Evolutionary conservation across 1,139 yeast species (phyloP), one percentile per base, ranked within the genome.

Genomic region (Yamadazyma membranifaciens): DNA sequence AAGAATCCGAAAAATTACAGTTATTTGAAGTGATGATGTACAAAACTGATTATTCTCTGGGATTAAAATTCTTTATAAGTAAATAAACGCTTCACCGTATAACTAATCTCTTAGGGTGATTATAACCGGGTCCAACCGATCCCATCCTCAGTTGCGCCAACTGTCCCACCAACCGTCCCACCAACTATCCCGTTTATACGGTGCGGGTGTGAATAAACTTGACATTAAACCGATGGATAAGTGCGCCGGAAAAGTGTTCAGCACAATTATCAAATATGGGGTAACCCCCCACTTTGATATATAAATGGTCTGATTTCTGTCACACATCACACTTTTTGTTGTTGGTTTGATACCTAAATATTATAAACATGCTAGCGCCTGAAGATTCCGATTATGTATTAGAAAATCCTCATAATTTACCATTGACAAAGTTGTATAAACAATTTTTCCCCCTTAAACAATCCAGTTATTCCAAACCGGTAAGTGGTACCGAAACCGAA

Each of bases 401-500:
- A 29, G 50, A 50, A 33, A 54, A 56, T 40, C 52, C 53, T 6
- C 34, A 49, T 10, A 48, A 47, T 16, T 31, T 46, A 13, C 56
- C 60, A 4, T 37, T 45, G 39, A 40, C 40, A 34, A 48, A 56
- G 26, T 45, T 57, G 32, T 41, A 60, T 26, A 47, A 52, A 15
- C 46, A 52, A 29, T 39, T 45, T 37, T 44, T 66, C 28, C 74
- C 73, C 3, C 49, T 64, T 17, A 41, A 43, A 13, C 44, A 31
- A 2, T 38, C 30, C 6, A 27, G 31, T 11, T 11, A 16, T 10
- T 34, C 38, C 2, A 28, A 30, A 14, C 38, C 72, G 1, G 52
- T 58, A 5, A 55, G 66, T 4, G 69, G 68, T 2, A 54, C 71
- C 11, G 61, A 49, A 24, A 48, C 50, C 25, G 52, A 47, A 1